Evolutionary conservation across 306 rosid species (phyloP), one percentile per base, ranked within the genome.

Genomic region (Lupinus albus): DNA sequence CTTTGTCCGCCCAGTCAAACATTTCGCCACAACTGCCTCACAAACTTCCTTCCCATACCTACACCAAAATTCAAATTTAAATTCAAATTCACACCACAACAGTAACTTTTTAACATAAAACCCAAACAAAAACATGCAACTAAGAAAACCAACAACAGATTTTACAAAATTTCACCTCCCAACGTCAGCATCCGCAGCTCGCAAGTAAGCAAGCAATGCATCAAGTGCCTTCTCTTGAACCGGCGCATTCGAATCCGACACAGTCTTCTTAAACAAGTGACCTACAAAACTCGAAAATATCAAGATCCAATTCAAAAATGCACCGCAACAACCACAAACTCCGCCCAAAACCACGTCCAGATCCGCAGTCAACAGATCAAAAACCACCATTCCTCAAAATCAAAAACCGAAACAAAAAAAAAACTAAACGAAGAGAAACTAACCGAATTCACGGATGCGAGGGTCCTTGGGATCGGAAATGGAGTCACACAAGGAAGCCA

Each of bases 191-290:
- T 94, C 99, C 1, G 95, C 96, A 58, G 99, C 96, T 80, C 95
- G 82, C 78, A 94, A 81, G 81, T 57, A 94, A 2, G 97, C 89
- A 85, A 94, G 85, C 79, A 94, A 78, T 11, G 99, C 95, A 71
- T 94, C 97, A 4, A 94, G 92, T 33, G 99, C 96, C 80, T 94
- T 94, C 82, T 94, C 99, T 70, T 94, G 99, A 68, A 91, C 99
- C 0, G 99, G 99, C 51, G 97, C 93, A 83, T 94, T 94, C 18
- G 99, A 82, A 78, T 94, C 99, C 52, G 86, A 84, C 79, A 94
- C 86, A 1, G 99, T 82, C 92, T 94, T 94, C 77, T 62, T 86
- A 63, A 94, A 91, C 47, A 79, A 79, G 6, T 79, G 88, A 71
- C 97, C 99, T 94, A 25, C 17, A 21, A 68, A 73, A 70, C 78